Percentiles rank a stretch among this genome's conserved stretches.
Conservation (phyloP, 805 yeast genomes). For the Wickerhamiella brachini region DNA sequence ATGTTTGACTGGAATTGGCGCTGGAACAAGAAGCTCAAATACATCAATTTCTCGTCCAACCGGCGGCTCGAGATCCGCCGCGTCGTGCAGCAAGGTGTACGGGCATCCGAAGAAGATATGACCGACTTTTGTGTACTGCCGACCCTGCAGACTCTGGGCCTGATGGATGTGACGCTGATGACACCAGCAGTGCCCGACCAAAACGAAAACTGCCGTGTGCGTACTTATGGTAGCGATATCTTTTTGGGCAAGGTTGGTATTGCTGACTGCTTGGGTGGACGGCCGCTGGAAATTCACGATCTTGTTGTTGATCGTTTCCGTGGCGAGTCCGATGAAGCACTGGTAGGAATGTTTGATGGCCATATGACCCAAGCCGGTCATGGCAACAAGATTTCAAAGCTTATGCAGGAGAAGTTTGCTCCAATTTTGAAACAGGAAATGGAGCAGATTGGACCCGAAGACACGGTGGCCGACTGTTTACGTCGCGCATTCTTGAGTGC, state of each 20-base stretch:
- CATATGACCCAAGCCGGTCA: conserved; percentile 31
- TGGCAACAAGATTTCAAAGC: conserved; percentile 40
- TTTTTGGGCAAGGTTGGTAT: conserved; percentile 78
- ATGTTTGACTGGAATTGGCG: conserved; percentile 99
- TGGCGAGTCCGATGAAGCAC: conserved; percentile 67
- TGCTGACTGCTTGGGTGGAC: conserved; percentile 71
- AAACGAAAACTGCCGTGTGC: conserved; percentile 61
- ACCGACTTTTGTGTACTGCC: conserved; percentile 64
- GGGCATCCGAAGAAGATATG: conserved; percentile 16
- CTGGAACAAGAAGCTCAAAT: conserved; percentile 58
- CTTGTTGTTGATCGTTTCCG: conserved; percentile 77
- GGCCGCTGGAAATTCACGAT: conserved; percentile 61
- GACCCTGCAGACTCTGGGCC: conserved; percentile 58
- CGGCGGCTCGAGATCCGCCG: conserved; percentile 68
- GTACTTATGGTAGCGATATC: conserved; percentile 76
- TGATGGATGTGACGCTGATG: conserved; percentile 91
- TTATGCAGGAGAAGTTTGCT: conserved; percentile 60
- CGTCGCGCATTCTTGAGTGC: conserved; percentile 66
- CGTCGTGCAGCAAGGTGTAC: conserved; percentile 28
- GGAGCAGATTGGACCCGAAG: conserved; percentile 29
- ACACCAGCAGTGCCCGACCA: conserved; percentile 86
- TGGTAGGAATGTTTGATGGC: conserved; percentile 80
- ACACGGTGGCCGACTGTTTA: conserved; percentile 57
- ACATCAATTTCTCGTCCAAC: conserved; percentile 84
- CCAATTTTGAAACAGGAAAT: conserved; percentile 57